A percentile compares a stretch with the other conserved stretches of the same genome.
These are phyloP conservation scores for Vaucheria bursata DNA, from an alignment of 352 stramenopile genomes.

Conservation along the genomic window DNA sequence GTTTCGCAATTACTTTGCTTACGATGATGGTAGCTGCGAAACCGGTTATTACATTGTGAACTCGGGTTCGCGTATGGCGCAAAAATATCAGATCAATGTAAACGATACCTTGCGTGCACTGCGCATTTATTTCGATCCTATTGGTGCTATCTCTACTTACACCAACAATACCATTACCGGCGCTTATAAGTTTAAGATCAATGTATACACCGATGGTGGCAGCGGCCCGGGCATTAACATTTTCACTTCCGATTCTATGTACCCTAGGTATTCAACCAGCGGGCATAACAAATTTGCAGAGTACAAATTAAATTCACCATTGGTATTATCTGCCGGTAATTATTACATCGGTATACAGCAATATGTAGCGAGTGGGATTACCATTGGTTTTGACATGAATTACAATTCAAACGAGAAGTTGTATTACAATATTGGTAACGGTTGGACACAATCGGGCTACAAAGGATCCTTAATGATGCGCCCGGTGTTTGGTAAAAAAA, in stretches of 20 bases:
- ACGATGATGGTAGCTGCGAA: neutral
- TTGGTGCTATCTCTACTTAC: neutral
- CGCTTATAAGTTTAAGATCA: neutral
- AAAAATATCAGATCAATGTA: neutral
- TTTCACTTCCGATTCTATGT: neutral
- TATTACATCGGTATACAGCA: conserved; percentile 2
- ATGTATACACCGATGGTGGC: neutral
- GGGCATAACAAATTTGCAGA: neutral
- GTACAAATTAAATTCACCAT: neutral
- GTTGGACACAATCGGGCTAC: neutral
- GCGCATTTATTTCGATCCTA: neutral
- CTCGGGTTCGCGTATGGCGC: neutral
- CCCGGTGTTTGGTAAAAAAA: neutral
- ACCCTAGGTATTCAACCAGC: too few species aligned
- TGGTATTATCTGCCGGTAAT: neutral
- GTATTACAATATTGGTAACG: neutral
- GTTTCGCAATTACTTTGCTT: neutral
- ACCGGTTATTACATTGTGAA: neutral
- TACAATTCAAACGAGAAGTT: neutral
- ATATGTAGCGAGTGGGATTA: neutral
- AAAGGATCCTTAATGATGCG: neutral
- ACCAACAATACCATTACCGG: too few species aligned
- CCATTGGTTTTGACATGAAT: neutral
- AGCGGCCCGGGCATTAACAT: neutral
- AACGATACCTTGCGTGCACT: neutral